phyloP scores from a whole-genome alignment of 768 basidiomycete species.

The Leccinum variicolor region DNA sequence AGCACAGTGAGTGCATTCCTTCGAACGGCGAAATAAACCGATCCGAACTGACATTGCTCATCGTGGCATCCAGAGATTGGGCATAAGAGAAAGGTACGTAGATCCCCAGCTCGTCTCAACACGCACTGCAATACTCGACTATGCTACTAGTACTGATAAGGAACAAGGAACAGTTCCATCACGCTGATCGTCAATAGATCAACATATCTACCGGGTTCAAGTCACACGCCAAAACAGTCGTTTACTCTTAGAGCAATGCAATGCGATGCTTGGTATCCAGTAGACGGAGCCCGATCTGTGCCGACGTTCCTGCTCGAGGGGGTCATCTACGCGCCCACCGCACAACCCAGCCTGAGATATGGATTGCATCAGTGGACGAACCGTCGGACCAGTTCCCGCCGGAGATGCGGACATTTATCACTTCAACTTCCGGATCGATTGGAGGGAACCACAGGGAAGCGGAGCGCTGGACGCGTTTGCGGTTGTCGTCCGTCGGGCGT shows the following conservation, averaged over 20 bases:
- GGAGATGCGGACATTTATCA: conserved; percentile 3
- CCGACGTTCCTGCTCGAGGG: conserved; percentile 32
- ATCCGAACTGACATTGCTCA: neutral
- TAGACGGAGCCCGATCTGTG: conserved; percentile 20
- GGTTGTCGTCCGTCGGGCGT: conserved; percentile 27
- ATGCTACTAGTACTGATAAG: conserved; percentile 19
- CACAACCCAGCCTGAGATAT: conserved; percentile 11
- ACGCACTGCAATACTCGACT: neutral
- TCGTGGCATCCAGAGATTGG: neutral
- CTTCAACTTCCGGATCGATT: neutral
- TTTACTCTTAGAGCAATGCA: conserved; percentile 20
- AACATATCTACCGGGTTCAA: conserved; percentile 8
- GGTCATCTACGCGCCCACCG: conserved; percentile 16
- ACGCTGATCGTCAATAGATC: neutral
- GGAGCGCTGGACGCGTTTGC: conserved; percentile 34
- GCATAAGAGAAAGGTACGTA: conserved; percentile 5
- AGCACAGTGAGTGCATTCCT: neutral
- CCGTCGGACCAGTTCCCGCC: conserved; percentile 20
- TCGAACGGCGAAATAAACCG: neutral
- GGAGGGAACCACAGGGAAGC: conserved; percentile 24
- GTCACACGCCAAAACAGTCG: conserved; percentile 10
- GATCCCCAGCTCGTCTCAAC: neutral
- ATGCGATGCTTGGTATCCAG: conserved; percentile 22
- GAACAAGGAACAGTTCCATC: neutral
- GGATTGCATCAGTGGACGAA: conserved; percentile 40